These are phyloP conservation scores for Blastocystis sp. DNA, from an alignment of 352 stramenopile genomes.

Conservation along the genomic window DNA sequence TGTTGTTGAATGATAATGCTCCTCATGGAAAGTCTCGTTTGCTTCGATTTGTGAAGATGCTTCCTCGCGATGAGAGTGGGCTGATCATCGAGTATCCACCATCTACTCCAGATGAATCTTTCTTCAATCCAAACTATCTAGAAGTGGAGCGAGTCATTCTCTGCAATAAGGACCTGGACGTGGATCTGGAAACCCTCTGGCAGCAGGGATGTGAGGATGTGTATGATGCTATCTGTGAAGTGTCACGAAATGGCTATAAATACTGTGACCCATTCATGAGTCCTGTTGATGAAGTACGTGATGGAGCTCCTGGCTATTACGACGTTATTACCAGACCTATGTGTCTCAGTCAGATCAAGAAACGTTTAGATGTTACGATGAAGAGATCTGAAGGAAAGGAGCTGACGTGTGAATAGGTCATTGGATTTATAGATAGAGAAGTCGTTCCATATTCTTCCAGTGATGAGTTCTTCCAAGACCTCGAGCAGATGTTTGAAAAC, in stretches of 20 bases:
- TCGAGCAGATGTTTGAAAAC: slow-evolving; percentile 40
- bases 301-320: slow-evolving; percentile 64
- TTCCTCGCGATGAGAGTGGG: slow-evolving; percentile 43
- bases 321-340: slow-evolving; percentile 63
- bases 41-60: slow-evolving; percentile 59
- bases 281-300: slow-evolving; percentile 63
- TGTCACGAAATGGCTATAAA: background rate
- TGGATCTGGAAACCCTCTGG: background rate
- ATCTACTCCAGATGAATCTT: slow-evolving; percentile 23
- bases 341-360: slow-evolving; percentile 62
- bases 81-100: slow-evolving; percentile 48
- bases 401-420: background rate
- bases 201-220: slow-evolving; percentile 43
- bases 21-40: slow-evolving; percentile 53
- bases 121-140: slow-evolving; percentile 50
- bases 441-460: background rate
- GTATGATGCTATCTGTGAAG: slow-evolving; percentile 22
- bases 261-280: slow-evolving; percentile 63
- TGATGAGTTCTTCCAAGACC: slow-evolving; percentile 37
- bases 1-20: slow-evolving; percentile 37
- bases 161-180: slow-evolving; percentile 18
- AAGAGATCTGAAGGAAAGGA: background rate
- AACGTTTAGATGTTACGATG: slow-evolving; percentile 18
- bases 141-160: slow-evolving; percentile 45
- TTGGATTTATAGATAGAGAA: background rate